Conservation (phyloP, 495 filamentous ascomycete genomes). For the Neurospora pannonica region DNA sequence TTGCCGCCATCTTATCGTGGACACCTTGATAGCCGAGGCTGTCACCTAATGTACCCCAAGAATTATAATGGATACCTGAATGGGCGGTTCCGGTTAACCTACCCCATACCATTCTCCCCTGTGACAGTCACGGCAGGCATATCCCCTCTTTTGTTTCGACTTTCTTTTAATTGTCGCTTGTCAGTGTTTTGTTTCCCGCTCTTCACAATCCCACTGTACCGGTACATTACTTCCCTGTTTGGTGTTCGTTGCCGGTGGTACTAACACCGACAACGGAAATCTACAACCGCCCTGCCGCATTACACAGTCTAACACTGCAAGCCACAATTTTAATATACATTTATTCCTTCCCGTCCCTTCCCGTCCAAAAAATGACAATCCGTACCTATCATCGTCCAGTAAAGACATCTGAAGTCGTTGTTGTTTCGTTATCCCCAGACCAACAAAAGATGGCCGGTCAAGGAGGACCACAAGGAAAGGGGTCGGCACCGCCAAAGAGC, state of each 20-base stretch:
- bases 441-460: background rate
- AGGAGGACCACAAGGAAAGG: background rate
- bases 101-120: background rate
- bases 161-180: background rate
- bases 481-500: background rate
- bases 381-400: background rate
- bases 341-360: background rate
- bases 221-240: background rate
- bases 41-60: background rate
- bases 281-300: background rate
- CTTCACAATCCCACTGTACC: background rate
- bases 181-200: background rate
- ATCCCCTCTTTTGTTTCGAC: background rate
- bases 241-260: background rate
- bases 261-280: background rate
- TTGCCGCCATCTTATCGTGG: background rate
- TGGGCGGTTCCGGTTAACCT: background rate
- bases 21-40: background rate
- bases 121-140: background rate
- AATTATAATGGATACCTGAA: background rate
- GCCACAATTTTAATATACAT: background rate
- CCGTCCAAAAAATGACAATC: background rate
- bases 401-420: background rate
- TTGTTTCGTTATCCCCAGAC: background rate
- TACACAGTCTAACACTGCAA: background rate